These are phyloP conservation scores for Exobasidium cylindrosporum DNA, from an alignment of 1,284 basidiomycete species.

Conservation along the genomic window DNA sequence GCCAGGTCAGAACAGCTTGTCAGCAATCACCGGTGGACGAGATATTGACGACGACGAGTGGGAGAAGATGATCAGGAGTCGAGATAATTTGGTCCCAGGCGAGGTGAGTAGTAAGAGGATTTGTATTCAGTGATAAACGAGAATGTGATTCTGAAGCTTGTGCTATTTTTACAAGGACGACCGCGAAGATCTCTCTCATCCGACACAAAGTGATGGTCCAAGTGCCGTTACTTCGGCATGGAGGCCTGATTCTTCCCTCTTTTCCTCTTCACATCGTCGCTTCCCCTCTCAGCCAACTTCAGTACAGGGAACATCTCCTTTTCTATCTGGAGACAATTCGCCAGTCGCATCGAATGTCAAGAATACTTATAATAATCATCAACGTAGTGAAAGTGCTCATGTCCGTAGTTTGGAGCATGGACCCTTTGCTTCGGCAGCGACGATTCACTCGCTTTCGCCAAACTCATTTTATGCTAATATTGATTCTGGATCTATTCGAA, in stretches of 20 bases:
- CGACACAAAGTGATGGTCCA: conserved; percentile 11
- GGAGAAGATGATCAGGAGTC: conserved; percentile 39
- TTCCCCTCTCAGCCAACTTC: conserved; percentile 18
- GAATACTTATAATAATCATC: conserved; percentile 13
- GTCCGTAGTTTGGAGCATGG: conserved; percentile 19
- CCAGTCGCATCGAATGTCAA: too few relatives aligned
- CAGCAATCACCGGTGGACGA: conserved; percentile 37
- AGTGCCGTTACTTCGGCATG: conserved; percentile 11
- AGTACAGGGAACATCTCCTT: conserved; percentile 23
- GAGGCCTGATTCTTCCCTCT: conserved; percentile 6
- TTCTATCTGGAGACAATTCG: background rate
- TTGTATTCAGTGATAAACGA: too few relatives aligned
- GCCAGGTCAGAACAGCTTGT: conserved; percentile 30
- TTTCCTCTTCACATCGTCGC: conserved; percentile 10
- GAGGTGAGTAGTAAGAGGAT: background rate
- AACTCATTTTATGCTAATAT: background rate
- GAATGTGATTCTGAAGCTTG: too few relatives aligned
- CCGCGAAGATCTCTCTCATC: background rate
- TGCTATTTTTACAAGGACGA: background rate
- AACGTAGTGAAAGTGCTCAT: conserved; percentile 19
- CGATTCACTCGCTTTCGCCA: conserved; percentile 1
- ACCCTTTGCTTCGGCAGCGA: conserved; percentile 19
- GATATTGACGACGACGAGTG: conserved; percentile 44
- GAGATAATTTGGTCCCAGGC: conserved; percentile 23
- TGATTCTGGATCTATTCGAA: conserved; percentile 20